Evolutionary conservation across 2,329 filamentous ascomycete species (phyloP), one percentile per base, ranked within the genome.

Genomic region (Chaetomium strumarium): DNA sequence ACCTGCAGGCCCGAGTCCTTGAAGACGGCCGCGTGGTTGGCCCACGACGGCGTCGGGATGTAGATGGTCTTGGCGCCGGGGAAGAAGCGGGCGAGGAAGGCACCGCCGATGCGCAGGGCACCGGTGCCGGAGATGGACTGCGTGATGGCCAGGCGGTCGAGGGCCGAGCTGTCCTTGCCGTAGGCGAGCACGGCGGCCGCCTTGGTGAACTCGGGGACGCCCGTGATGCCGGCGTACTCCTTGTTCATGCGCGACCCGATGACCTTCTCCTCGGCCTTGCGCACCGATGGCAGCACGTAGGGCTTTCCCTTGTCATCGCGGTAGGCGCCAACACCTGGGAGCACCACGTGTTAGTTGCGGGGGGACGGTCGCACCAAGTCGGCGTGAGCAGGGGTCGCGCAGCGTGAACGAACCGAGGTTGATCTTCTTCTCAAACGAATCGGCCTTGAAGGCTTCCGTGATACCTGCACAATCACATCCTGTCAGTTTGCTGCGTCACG

Each of bases 381-480:
- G 33, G 10, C 4, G 33, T 4, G 24, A 24, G 24, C 4, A 7
- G 24, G 24, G 24, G 24, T 24, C 24, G 24, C 7, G 24, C 24
- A 24, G 24, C 24, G 24, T 24, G 5, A 52, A 64, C 79, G 67
- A 75, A 87, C 88, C 93, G 57, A 99, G 78, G 78, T 97, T 97
- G 80, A 99, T 97, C 84, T 97, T 99, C 78, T 96, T 84, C 59
- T 83, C 77, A 73, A 95, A 92, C 66, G 78, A 81, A 72, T 99
- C 93, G 73, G 91, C 91, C 81, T 97, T 99, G 87, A 93, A 99
- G 57, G 93, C 93, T 77, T 99, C 93, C 59, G 93, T 97, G 75
- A 99, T 90, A 71, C 88, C 86, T 85, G 61, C 19, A 48, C 41
- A 50, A 39, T 29, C 11, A 19, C 2, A 20, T 3, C 37, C 16